Conservation (phyloP, 2,329 filamentous ascomycete species). For the Pseudofabraea citricarpa region DNA sequence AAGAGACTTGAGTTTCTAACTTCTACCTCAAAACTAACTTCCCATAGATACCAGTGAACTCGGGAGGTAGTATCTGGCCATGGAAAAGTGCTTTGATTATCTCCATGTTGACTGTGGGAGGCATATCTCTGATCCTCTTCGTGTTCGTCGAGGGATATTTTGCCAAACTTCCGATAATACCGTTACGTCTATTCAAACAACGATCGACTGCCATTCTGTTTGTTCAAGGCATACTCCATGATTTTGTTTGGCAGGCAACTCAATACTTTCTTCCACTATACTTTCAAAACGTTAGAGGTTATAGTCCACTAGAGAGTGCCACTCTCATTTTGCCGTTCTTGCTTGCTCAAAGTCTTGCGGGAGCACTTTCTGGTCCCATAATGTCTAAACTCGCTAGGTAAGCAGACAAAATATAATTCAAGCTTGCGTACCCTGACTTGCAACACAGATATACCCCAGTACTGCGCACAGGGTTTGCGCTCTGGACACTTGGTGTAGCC, state of each 20-base stretch:
- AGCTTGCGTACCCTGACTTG: not conserved
- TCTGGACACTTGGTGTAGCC: conserved; percentile 22
- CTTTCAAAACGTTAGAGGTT: conserved; percentile 20
- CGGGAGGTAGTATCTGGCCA: conserved; percentile 29
- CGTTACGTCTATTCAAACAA: conserved; percentile 59
- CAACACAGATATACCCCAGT: conserved; percentile 7
- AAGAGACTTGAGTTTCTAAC: too few relatives aligned
- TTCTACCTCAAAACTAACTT: not conserved
- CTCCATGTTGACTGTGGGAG: conserved; percentile 23
- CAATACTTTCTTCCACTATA: conserved; percentile 27
- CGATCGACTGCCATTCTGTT: conserved; percentile 7
- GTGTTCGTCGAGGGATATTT: conserved; percentile 46
- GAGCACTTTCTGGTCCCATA: conserved; percentile 16
- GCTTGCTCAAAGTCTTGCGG: conserved; percentile 19
- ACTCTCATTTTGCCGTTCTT: conserved; percentile 21
- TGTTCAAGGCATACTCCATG: conserved; percentile 36
- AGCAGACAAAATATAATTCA: too few relatives aligned
- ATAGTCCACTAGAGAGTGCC: conserved; percentile 18
- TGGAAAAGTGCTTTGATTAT: conserved; percentile 28
- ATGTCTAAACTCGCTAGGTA: conserved; percentile 20
- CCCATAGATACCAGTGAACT: conserved; percentile 34
- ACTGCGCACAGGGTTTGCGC: conserved; percentile 14
- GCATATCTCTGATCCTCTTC: conserved; percentile 31
- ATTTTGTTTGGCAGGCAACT: conserved; percentile 46
- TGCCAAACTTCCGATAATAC: conserved; percentile 65